Evolutionary conservation across 1,284 basidiomycete species (phyloP).

Genomic region (Trichosporon sp.): DNA sequence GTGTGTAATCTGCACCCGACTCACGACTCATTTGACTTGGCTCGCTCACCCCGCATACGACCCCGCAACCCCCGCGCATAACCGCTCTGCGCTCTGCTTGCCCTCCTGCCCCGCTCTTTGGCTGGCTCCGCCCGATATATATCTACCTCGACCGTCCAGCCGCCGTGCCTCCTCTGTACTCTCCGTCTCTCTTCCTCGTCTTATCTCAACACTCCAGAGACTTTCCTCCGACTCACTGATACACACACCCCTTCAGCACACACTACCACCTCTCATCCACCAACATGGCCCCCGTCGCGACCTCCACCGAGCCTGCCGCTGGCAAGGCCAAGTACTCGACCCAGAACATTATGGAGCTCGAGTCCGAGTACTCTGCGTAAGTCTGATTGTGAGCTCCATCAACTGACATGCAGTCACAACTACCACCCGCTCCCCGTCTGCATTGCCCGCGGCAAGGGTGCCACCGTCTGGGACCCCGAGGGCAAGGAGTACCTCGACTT

Average conservation of each 20-base stretch:
- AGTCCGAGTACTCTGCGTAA: constrained; percentile 65
- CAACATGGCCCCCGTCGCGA: constrained; percentile 44
- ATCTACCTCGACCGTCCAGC: background rate
- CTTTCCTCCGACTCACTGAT: background rate
- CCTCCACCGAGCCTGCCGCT: constrained; percentile 63
- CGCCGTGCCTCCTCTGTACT: background rate
- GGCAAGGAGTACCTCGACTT: constrained; percentile 92
- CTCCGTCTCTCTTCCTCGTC: background rate
- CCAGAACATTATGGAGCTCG: constrained; percentile 74
- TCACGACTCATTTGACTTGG: background rate
- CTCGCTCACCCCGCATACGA: background rate
- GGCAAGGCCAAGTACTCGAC: constrained; percentile 55
- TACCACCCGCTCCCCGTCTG: constrained; percentile 96
- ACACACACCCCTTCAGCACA: background rate
- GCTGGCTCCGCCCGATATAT: constrained; percentile 11
- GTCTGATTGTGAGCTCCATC: constrained; percentile 24
- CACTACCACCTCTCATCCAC: background rate
- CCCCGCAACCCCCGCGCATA: background rate
- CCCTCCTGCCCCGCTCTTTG: background rate
- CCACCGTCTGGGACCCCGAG: constrained; percentile 95
- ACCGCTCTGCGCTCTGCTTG: background rate
- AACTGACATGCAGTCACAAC: constrained; percentile 62
- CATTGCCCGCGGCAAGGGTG: constrained; percentile 85
- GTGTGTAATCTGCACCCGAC: background rate
- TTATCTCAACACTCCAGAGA: background rate